These are phyloP conservation scores for Anacardium occidentale DNA, from an alignment of 345 rosid species.

Conservation along the genomic window DNA sequence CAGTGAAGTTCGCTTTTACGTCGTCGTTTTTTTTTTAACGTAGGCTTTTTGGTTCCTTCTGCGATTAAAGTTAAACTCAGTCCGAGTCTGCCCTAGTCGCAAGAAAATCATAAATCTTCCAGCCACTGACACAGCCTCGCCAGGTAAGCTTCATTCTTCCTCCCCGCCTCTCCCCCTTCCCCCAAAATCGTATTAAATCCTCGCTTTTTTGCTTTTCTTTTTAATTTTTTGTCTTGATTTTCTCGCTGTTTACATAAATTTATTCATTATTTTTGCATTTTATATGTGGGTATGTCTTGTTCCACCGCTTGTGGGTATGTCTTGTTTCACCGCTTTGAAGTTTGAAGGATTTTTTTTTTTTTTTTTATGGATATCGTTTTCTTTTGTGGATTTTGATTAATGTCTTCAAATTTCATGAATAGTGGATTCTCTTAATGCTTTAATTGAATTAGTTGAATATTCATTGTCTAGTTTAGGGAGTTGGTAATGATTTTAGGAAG, in stretches of 20 bases:
- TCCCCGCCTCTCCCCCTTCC: no score
- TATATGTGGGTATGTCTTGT: background rate
- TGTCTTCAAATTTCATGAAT: background rate
- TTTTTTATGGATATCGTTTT: background rate
- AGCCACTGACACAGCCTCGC: no score
- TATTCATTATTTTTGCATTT: background rate
- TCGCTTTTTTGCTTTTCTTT: background rate
- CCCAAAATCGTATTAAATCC: background rate
- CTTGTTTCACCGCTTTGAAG: background rate
- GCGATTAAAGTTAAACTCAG: no score
- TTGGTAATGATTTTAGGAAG: background rate
- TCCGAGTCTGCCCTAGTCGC: no score
- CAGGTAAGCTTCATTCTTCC: background rate
- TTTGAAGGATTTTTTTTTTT: background rate
- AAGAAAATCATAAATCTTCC: no score
- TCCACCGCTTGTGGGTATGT: background rate
- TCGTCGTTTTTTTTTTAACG: no score
- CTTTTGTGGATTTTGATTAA: background rate
- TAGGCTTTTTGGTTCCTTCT: no score
- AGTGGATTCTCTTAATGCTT: background rate
- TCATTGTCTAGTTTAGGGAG: background rate
- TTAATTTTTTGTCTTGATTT: no score
- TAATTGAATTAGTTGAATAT: background rate
- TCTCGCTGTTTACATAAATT: no score
- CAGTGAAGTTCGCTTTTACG: no score